Conservation (phyloP, 805 yeast genomes). For the Komagataella pseudopastoris region DNA sequence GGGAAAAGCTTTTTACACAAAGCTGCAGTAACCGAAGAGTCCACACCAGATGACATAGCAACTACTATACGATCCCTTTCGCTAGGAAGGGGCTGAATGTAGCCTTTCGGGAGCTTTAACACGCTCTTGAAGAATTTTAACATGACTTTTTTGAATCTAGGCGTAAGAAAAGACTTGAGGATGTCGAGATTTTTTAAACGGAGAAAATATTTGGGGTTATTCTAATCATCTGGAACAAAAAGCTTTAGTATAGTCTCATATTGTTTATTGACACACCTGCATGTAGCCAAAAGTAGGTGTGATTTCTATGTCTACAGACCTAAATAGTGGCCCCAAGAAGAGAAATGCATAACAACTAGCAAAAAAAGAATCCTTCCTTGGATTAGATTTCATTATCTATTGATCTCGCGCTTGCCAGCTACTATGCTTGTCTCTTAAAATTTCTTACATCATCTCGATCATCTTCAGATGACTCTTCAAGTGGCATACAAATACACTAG, state of each 20-base stretch:
- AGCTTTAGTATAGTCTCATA: too few relatives aligned
- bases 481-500: background rate
- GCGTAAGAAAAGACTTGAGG: background rate
- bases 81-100: slow-evolving; percentile 29
- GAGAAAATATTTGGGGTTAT: too few relatives aligned
- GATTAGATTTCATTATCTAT: background rate
- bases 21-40: slow-evolving; percentile 81
- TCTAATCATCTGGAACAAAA: too few relatives aligned
- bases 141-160: background rate
- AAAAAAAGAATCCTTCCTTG: too few relatives aligned
- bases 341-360: too few relatives aligned
- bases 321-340: too few relatives aligned
- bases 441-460: background rate
- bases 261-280: too few relatives aligned
- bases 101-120: slow-evolving; percentile 4
- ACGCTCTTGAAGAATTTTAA: background rate
- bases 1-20: slow-evolving; percentile 27
- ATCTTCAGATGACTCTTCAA: background rate
- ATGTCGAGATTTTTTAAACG: too few relatives aligned
- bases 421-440: background rate
- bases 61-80: slow-evolving; percentile 51
- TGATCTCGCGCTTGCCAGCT: background rate
- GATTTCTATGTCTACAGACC: too few relatives aligned
- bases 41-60: slow-evolving; percentile 97
- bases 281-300: too few relatives aligned